Evolutionary conservation across 306 rosid species (phyloP), one percentile per base, ranked within the genome.

Genomic region (Ammopiptanthus mongolicus): DNA sequence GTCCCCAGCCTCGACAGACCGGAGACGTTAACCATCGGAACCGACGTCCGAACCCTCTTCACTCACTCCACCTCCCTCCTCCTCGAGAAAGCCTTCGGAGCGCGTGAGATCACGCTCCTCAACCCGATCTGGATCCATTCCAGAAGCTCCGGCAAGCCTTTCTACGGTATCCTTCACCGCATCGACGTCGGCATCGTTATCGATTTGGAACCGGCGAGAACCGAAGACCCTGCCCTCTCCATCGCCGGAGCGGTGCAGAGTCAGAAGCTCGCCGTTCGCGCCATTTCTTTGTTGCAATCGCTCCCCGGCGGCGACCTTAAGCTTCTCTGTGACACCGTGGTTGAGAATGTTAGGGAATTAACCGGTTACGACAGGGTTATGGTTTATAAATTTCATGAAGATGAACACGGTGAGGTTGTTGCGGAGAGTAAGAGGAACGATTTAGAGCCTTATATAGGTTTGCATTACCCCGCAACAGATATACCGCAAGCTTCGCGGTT

Each of bases 401-500:
- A 96, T 79, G 99, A 92, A 63, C 99, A 96, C 34, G 99, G 99
- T 8, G 99, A 96, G 85, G 99, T 96, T 80, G 87, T 96, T 12
- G 86, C 98, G 0, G 99, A 96, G 88, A 92, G 97, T 52, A 92
- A 86, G 85, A 83, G 97, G 79, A 34, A 79, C 0, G 96, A 96
- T 69, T 86, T 96, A 77, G 98, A 96, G 78, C 99, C 99, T 0
- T 96, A 96, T 55, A 63, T 96, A 2, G 99, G 99, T 42, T 88
- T 96, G 88, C 99, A 96, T 80, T 96, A 96, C 74, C 99, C 99
- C 18, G 85, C 99, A 4, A 90, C 94, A 1, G 99, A 96, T 74
- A 96, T 96, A 34, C 99, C 99, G 11, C 99, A 96, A 82, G 98
- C 99, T 3, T 96, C 99, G 0, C 84, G 99, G 90, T 96, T 96